These are phyloP conservation scores for Beauveria sp. DNA, from an alignment of 2,329 filamentous ascomycete species.

Conservation along the genomic window DNA sequence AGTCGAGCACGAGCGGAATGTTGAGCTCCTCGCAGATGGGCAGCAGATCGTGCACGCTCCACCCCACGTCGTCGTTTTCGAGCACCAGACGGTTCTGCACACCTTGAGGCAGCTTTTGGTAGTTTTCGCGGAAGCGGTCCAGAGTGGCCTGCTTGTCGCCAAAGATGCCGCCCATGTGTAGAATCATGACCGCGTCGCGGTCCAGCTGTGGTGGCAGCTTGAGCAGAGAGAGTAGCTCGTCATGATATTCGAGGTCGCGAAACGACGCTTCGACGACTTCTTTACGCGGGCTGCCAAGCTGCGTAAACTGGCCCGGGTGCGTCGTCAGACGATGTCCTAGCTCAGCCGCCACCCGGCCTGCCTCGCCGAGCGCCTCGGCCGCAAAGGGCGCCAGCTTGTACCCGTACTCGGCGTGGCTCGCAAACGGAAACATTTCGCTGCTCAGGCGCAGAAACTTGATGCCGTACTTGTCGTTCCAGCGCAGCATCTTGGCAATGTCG, in stretches of 20 bases:
- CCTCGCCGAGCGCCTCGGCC: slow-evolving; percentile 65
- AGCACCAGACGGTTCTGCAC: slow-evolving; percentile 78
- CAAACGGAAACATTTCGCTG: slow-evolving; percentile 96
- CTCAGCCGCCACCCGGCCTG: slow-evolving; percentile 67
- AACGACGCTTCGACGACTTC: slow-evolving; percentile 71
- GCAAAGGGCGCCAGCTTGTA: slow-evolving; percentile 79
- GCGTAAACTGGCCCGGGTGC: slow-evolving; percentile 89
- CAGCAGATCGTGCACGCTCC: slow-evolving; percentile 84
- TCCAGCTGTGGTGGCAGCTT: slow-evolving; percentile 70
- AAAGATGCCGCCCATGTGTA: slow-evolving; percentile 88
- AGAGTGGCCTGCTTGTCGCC: slow-evolving; percentile 78
- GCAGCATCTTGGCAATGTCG: slow-evolving; percentile 77
- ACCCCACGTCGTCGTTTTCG: slow-evolving; percentile 91
- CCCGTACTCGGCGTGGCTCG: slow-evolving; percentile 78
- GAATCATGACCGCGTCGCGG: slow-evolving; percentile 84
- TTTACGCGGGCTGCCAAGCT: slow-evolving; percentile 73
- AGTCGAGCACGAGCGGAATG: slow-evolving; percentile 88
- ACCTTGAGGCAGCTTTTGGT: slow-evolving; percentile 54
- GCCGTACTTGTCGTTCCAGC: slow-evolving; percentile 85
- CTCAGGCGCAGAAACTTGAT: slow-evolving; percentile 91
- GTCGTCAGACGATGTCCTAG: slow-evolving; percentile 80
- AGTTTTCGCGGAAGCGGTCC: slow-evolving; percentile 70
- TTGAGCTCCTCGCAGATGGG: slow-evolving; percentile 90
- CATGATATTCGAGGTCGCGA: slow-evolving; percentile 80
- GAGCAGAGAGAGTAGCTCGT: slow-evolving; percentile 73